Evolutionary conservation across 1,284 basidiomycete genomes (phyloP).

Genomic region (Rugiboletus extremiorientalis): DNA sequence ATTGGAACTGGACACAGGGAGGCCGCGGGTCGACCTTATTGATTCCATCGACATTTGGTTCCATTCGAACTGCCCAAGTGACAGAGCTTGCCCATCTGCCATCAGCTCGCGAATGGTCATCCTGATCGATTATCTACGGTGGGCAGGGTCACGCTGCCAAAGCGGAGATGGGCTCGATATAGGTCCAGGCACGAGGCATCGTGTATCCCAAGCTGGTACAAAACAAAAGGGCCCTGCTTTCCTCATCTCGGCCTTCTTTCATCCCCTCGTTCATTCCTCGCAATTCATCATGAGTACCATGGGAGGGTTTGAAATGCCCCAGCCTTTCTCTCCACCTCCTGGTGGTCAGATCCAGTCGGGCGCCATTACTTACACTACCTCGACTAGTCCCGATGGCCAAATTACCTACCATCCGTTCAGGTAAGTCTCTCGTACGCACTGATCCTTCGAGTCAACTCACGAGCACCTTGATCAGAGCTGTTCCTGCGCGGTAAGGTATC

Average conservation of each 20-base stretch:
- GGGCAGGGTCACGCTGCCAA: slow-evolving; percentile 6
- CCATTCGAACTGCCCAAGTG: background rate
- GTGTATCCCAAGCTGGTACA: slow-evolving; percentile 3
- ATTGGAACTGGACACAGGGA: no score
- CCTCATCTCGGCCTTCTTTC: slow-evolving; percentile 14
- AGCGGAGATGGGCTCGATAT: slow-evolving; percentile 36
- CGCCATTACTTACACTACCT: slow-evolving; percentile 67
- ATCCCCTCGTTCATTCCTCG: slow-evolving; percentile 8
- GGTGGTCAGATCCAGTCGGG: slow-evolving; percentile 50
- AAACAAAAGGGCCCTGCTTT: slow-evolving; percentile 25
- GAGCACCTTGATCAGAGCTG: slow-evolving; percentile 48
- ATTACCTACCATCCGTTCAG: slow-evolving; percentile 68
- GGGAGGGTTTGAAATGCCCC: slow-evolving; percentile 25
- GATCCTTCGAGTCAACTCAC: slow-evolving; percentile 15
- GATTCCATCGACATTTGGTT: background rate
- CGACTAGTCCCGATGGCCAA: slow-evolving; percentile 56
- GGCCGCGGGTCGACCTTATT: no score
- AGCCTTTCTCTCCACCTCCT: slow-evolving; percentile 32
- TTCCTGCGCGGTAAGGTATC: slow-evolving; percentile 57
- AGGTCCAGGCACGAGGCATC: slow-evolving; percentile 29
- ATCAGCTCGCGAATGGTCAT: background rate
- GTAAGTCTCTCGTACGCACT: slow-evolving; percentile 39
- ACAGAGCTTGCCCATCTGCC: background rate
- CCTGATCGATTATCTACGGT: slow-evolving; percentile 4
- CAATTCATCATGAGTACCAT: slow-evolving; percentile 19